phyloP scores from a whole-genome alignment of 2,329 filamentous ascomycete genomes.

The Pestalotiopsis sp. region DNA sequence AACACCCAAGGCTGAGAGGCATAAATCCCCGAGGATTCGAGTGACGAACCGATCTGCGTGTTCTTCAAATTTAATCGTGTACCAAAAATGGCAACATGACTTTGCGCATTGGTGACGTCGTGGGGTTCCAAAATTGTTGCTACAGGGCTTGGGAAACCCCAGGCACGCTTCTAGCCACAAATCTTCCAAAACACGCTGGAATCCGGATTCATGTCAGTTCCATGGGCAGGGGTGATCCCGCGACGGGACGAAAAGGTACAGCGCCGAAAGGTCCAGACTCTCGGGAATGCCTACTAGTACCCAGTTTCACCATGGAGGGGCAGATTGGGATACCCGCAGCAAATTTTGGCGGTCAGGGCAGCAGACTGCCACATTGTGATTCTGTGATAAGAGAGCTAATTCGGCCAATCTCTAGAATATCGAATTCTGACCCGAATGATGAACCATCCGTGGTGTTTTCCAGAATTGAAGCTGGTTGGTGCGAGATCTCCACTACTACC shows the following conservation, averaged over 20 bases:
- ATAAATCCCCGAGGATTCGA: neutral
- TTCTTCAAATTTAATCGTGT: neutral
- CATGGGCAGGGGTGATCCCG: neutral
- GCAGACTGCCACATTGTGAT: neutral
- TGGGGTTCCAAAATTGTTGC: neutral
- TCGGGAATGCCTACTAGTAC: conserved; percentile 1
- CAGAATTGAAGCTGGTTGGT: too few species aligned
- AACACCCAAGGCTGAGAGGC: neutral
- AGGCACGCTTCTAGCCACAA: neutral
- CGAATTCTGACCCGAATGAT: too few species aligned
- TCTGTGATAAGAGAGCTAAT: too few species aligned
- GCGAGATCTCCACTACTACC: too few species aligned
- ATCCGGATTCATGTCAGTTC: conserved; percentile 8
- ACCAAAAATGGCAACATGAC: neutral
- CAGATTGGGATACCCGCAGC: conserved; percentile 3
- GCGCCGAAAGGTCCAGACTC: neutral
- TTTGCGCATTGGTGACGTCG: neutral
- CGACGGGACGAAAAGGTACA: neutral
- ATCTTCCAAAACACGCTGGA: neutral
- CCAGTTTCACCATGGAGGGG: conserved; percentile 8
- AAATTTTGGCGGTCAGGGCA: neutral
- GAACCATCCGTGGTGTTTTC: too few species aligned
- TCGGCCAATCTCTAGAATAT: too few species aligned
- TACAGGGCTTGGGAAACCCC: neutral
- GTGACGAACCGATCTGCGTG: neutral